These are phyloP conservation scores for Phyllostachys edulis DNA, from an alignment of 176 grass and related monocot genomes.

Conservation along the genomic window DNA sequence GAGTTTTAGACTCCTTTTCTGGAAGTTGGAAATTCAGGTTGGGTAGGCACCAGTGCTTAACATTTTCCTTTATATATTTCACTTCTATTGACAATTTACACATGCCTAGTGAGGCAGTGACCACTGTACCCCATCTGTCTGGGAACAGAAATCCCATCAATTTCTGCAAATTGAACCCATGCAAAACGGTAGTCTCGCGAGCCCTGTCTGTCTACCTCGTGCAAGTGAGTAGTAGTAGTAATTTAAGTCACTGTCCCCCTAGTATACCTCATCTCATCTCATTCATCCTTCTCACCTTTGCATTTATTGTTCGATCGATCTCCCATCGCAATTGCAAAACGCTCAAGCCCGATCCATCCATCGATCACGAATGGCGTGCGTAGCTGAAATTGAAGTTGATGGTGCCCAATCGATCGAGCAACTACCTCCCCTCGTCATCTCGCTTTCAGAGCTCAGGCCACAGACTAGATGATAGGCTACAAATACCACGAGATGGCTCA, in stretches of 20 bases:
- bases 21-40: no score
- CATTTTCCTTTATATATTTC: no score
- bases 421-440: background rate
- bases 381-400: background rate
- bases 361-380: background rate
- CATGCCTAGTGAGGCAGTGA: no score
- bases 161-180: no score
- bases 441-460: constrained; percentile 1
- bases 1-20: no score
- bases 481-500: background rate
- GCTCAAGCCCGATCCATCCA: background rate
- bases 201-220: background rate
- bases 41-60: no score
- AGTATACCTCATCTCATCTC: background rate
- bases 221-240: background rate
- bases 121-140: no score
- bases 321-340: background rate
- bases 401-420: background rate
- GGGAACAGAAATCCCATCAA: no score
- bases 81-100: no score
- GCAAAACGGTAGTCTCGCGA: no score
- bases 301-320: background rate
- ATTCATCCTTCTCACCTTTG: background rate
- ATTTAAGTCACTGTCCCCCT: background rate
- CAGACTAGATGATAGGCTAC: background rate